Conservation (phyloP, 768 basidiomycete species). For the Suillus plorans region DNA sequence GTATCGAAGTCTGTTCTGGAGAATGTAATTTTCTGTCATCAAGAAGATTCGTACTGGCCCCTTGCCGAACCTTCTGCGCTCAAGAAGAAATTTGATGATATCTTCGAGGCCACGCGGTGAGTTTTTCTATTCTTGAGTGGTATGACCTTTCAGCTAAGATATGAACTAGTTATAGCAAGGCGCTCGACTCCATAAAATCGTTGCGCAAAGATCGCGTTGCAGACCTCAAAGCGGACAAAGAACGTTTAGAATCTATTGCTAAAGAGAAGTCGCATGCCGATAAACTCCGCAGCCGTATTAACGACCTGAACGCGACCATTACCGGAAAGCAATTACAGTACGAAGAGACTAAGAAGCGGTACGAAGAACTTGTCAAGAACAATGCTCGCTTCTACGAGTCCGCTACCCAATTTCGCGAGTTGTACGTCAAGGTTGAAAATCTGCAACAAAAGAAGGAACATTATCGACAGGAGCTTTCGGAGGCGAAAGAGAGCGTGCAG, state of each 20-base stretch:
- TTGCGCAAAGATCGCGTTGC: constrained; percentile 88
- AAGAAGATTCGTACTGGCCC: constrained; percentile 99
- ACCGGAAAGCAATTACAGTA: constrained; percentile 71
- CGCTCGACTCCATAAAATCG: constrained; percentile 86
- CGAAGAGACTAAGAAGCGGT: constrained; percentile 65
- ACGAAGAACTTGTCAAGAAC: constrained; percentile 63
- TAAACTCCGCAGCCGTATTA: constrained; percentile 68
- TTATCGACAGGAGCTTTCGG: constrained; percentile 58
- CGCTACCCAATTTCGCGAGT: constrained; percentile 82
- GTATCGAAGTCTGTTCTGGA: constrained; percentile 98
- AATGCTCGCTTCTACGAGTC: constrained; percentile 81
- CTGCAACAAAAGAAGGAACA: constrained; percentile 62
- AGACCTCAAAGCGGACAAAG: constrained; percentile 92
- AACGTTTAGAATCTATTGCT: constrained; percentile 72
- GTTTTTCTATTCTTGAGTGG: constrained; percentile 12
- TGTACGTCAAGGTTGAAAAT: constrained; percentile 68
- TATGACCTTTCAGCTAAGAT: constrained; percentile 3
- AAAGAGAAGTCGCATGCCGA: constrained; percentile 86
- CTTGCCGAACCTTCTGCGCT: constrained; percentile 84
- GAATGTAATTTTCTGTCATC: constrained; percentile 99
- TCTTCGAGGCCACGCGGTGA: constrained; percentile 96
- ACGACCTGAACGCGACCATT: constrained; percentile 60
- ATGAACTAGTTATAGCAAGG: constrained; percentile 84
- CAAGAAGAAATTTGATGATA: constrained; percentile 99
- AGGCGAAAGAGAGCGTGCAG: constrained; percentile 61